phyloP scores from a whole-genome alignment of 2,329 filamentous ascomycete species.

The Ceratocystis lukuohia region DNA sequence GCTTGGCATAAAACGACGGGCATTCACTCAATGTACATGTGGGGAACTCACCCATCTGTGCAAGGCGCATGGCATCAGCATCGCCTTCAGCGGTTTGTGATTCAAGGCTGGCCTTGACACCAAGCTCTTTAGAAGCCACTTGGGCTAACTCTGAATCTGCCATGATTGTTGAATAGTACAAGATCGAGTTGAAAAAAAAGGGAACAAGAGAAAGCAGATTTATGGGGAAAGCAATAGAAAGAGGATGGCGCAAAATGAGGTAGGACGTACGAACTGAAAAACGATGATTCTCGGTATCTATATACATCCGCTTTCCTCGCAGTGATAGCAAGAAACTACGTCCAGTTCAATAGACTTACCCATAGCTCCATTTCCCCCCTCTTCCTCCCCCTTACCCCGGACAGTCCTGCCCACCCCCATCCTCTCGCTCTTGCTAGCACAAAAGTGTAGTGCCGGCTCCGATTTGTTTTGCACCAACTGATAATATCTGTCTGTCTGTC shows the following conservation, averaged over 20 bases:
- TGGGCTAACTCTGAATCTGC: background rate
- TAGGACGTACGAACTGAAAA: background rate
- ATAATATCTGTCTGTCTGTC: background rate
- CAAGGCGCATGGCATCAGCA: constrained; percentile 31
- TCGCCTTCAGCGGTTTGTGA: constrained; percentile 20
- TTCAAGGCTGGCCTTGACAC: constrained; percentile 9
- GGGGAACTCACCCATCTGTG: constrained; percentile 30
- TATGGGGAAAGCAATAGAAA: background rate
- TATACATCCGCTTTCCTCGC: background rate
- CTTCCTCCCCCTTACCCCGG: background rate
- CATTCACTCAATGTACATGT: background rate
- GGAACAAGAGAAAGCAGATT: background rate
- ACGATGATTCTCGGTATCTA: background rate
- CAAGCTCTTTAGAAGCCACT: constrained; percentile 1
- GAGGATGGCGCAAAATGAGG: background rate
- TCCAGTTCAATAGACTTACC: no score
- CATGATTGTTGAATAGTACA: background rate
- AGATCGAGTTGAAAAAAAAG: background rate
- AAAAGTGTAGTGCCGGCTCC: background rate
- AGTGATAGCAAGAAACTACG: no score
- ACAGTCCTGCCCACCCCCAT: background rate
- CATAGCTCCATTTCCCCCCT: background rate
- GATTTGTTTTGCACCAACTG: background rate
- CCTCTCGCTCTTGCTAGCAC: background rate
- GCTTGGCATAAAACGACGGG: background rate